A percentile compares a stretch with the other conserved stretches of the same genome.
Evolutionary conservation across 2,329 filamentous ascomycete genomes (phyloP).

Genomic region (Tolypocladium inflatum): DNA sequence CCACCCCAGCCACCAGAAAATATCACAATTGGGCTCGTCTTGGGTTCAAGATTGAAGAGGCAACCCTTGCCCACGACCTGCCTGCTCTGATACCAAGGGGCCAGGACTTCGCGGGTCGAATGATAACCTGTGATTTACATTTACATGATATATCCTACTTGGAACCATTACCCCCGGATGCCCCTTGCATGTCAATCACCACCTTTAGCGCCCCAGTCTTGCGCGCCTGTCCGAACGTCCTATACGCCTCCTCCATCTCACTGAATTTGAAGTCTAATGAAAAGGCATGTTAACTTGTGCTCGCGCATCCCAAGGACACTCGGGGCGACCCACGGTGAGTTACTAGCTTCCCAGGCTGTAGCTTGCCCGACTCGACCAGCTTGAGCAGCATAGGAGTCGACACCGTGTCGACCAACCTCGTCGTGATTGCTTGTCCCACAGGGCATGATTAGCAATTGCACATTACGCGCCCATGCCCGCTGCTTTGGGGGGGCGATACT

Average conservation of each 20-base stretch:
- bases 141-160: background rate
- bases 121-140: too few species aligned
- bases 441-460: background rate
- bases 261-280: conserved; percentile 27
- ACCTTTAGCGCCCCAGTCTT: conserved; percentile 34
- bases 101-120: too few species aligned
- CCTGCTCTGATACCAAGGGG: too few species aligned
- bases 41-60: too few species aligned
- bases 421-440: conserved; percentile 33
- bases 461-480: too few species aligned
- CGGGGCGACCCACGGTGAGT: conserved; percentile 28
- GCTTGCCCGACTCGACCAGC: conserved; percentile 28
- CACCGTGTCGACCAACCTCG: conserved; percentile 34
- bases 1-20: too few species aligned
- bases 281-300: background rate
- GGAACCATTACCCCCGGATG: too few species aligned
- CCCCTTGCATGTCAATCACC: conserved; percentile 17
- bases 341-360: conserved; percentile 32
- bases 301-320: background rate
- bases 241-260: conserved; percentile 33
- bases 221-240: conserved; percentile 30
- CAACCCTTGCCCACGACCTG: too few species aligned
- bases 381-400: conserved; percentile 40
- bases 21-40: too few species aligned
- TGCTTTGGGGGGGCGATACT: conserved; percentile 12